Conservation (phyloP, 345 rosid genomes). For the Balakata baccata region DNA sequence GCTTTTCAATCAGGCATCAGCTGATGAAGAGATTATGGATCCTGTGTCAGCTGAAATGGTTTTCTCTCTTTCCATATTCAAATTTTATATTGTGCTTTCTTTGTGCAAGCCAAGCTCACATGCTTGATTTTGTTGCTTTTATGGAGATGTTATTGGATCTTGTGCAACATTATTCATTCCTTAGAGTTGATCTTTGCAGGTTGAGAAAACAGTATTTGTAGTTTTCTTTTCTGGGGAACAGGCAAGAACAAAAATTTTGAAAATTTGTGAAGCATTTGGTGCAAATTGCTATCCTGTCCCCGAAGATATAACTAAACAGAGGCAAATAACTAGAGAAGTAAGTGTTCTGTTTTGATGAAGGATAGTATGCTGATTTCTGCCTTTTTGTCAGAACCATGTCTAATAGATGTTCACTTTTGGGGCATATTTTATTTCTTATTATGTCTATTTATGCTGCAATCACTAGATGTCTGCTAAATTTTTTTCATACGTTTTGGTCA, state of each 20-base stretch:
- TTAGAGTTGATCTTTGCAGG: conserved; percentile 41
- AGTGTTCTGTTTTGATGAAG: conserved; percentile 23
- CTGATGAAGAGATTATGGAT: conserved; percentile 87
- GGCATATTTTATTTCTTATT: not conserved
- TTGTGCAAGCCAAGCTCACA: not conserved
- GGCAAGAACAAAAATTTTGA: conserved; percentile 76
- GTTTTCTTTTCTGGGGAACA: conserved; percentile 98
- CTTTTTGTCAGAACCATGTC: not conserved
- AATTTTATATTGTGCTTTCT: not conserved
- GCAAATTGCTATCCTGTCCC: conserved; percentile 95
- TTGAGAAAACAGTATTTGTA: conserved; percentile 80
- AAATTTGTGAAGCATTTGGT: conserved; percentile 96
- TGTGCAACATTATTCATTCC: conserved; percentile 14
- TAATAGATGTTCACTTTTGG: not conserved
- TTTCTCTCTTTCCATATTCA: conserved; percentile 21
- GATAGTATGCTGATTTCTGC: not conserved
- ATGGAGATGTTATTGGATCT: not conserved
- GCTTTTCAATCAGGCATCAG: conserved; percentile 93
- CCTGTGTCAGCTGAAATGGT: conserved; percentile 87
- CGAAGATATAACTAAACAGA: conserved; percentile 79
- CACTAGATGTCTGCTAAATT: not conserved
- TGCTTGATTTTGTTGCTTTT: conserved; percentile 12
- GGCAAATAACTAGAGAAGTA: conserved; percentile 90
- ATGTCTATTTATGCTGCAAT: not conserved
- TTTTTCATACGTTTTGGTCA: not conserved